These are phyloP conservation scores for Penicillium taxi DNA, from an alignment of 495 filamentous ascomycete genomes.

Conservation along the genomic window DNA sequence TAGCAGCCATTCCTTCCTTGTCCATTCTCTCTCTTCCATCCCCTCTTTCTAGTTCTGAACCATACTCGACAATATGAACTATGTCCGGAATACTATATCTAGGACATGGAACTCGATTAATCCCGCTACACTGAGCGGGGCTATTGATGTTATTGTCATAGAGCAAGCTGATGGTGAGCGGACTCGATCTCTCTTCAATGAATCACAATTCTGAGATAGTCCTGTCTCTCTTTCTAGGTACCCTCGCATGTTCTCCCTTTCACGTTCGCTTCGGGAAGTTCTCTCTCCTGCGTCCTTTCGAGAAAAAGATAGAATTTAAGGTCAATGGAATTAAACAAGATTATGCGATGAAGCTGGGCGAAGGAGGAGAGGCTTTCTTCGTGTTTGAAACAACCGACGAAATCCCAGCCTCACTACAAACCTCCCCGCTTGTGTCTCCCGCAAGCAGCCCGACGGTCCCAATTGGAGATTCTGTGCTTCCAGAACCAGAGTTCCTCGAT, in stretches of 20 bases:
- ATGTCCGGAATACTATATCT: constrained; percentile 93
- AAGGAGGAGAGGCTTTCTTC: constrained; percentile 97
- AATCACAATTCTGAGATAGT: background rate
- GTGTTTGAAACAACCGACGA: constrained; percentile 89
- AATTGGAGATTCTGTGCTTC: constrained; percentile 52
- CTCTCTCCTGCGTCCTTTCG: constrained; percentile 85
- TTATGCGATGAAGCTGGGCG: constrained; percentile 96
- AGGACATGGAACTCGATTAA: constrained; percentile 99
- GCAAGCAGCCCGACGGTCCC: constrained; percentile 62
- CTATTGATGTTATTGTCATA: constrained; percentile 98
- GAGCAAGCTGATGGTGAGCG: constrained; percentile 83
- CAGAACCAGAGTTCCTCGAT: constrained; percentile 80
- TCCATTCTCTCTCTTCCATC: constrained; percentile 6
- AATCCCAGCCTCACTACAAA: constrained; percentile 85
- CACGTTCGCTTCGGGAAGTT: constrained; percentile 99
- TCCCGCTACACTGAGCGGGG: constrained; percentile 90
- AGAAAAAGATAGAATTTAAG: constrained; percentile 97
- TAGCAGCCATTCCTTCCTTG: constrained; percentile 2
- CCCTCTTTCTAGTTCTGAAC: constrained; percentile 12
- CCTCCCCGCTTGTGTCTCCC: constrained; percentile 85
- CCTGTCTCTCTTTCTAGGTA: constrained; percentile 34
- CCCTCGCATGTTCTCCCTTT: constrained; percentile 88
- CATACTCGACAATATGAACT: constrained; percentile 64
- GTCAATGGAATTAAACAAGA: constrained; percentile 89
- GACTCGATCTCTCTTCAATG: background rate